Base-by-base conservation (phyloP, 352 stramenopile genomes). In the Phytopythium boreale region DNA sequence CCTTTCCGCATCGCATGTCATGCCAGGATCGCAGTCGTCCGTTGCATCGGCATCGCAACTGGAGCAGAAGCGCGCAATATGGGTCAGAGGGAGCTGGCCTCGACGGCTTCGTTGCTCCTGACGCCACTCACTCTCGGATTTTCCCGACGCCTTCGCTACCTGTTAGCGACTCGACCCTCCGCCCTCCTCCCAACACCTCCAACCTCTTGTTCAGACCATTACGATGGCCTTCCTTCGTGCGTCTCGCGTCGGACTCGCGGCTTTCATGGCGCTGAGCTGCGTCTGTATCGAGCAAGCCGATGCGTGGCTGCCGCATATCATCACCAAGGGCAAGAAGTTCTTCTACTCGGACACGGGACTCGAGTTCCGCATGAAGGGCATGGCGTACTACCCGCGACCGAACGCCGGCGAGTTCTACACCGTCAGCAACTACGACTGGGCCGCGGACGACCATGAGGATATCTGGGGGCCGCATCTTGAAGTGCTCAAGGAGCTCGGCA, bases 261-360 rank as follows among this genome's bases (percentile, higher is more conserved):
- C 44, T 6, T 51, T 51, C n/a, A 4, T 51, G 44, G 44, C 44
- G 7, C n/a, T 51, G n/a, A 51, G 44, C n/a, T 51, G 44, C n/a
- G 4, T 51, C n/a, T 51, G 44, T 11, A 51, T 51, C 44, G 22
- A 51, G 7, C 43, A 49, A 24, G 19, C 43, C 43, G 22, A 79
- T 66, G 77, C 74, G 19, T 89, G 75, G 80, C n/a, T 81, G 17
- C 51, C 76, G 12, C 76, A 72, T 1, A 77, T 89, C 65, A 60
- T 87, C 3, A 46, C 64, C 36, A 87, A 85, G 60, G 84, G 86
- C 63, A 93, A 93, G 75, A 95, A 94, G 66, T 84, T 96, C 64
- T 97, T 95, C 70, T 71, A 93, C 71, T 84, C 77, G 17, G 62
- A 76, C 4, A 87, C 80, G 1, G 78, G 79, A 12, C 52, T 79